Percentiles rank a stretch among this genome's conserved stretches.
Evolutionary conservation across 768 basidiomycete species (phyloP).

Genomic region (Butyriboletus loyo): DNA sequence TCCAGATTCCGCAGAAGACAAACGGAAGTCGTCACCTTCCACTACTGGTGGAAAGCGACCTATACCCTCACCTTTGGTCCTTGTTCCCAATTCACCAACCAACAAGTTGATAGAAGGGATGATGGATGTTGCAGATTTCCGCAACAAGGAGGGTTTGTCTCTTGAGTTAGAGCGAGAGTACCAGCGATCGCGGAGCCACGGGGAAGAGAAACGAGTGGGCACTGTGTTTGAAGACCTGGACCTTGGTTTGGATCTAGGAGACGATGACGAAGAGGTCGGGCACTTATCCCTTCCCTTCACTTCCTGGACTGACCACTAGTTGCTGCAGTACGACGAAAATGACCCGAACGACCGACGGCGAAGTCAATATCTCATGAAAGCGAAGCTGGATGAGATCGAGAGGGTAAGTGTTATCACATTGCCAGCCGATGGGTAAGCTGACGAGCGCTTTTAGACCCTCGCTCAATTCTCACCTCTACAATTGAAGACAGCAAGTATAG

Average conservation of each 20-base stretch:
- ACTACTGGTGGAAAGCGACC: slow-evolving; percentile 37
- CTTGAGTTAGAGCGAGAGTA: slow-evolving; percentile 30
- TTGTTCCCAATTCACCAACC: slow-evolving; percentile 39
- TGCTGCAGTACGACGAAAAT: slow-evolving; percentile 56
- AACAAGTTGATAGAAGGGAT: slow-evolving; percentile 29
- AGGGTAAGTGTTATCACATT: slow-evolving; percentile 40
- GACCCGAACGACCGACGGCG: slow-evolving; percentile 72
- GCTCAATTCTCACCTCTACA: slow-evolving; percentile 63
- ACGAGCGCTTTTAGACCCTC: slow-evolving; percentile 44
- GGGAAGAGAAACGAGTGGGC: slow-evolving; percentile 46
- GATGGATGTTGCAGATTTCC: slow-evolving; percentile 7
- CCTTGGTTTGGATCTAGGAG: slow-evolving; percentile 40
- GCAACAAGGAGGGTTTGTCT: slow-evolving; percentile 17
- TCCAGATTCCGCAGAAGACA: slow-evolving; percentile 38
- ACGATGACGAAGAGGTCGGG: slow-evolving; percentile 44
- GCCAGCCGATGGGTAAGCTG: slow-evolving; percentile 1
- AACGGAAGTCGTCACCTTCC: slow-evolving; percentile 36
- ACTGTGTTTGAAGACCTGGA: slow-evolving; percentile 46
- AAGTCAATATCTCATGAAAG: slow-evolving; percentile 73
- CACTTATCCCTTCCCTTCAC: slow-evolving; percentile 5
- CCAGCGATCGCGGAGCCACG: slow-evolving; percentile 30
- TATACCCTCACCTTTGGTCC: slow-evolving; percentile 56
- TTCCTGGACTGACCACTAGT: slow-evolving; percentile 14
- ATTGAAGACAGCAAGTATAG: slow-evolving; percentile 22
- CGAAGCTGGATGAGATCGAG: slow-evolving; percentile 78